Base-by-base conservation (phyloP, 495 filamentous ascomycete species). In the Entonaema liquescens region DNA sequence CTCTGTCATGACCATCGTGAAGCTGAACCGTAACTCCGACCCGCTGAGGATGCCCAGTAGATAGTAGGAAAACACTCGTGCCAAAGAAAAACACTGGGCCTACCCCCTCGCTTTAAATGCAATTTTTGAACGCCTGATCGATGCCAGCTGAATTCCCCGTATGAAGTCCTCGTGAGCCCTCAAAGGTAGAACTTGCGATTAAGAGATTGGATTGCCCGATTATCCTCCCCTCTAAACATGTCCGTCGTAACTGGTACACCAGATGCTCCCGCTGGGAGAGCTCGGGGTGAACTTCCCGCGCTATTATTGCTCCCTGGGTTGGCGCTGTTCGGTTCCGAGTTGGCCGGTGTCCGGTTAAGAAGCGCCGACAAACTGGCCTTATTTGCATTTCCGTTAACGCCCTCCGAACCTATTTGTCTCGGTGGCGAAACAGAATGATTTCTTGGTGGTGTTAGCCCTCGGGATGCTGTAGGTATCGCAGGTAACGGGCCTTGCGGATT, bases 161-260 rank as follows among this genome's bases (percentile, higher is more conserved):
- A 12, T 23, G 12, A 23, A 26, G 29, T 21, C 15, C n/a, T 6
- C 3, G 2, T 29, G 21, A 33, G 21, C 19, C 38, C 42, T 75
- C 49, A 78, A 28, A 72, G 59, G 63, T 64, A 79, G 53, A 83
- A 83, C 52, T 83, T 83, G 61, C 80, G 80, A 75, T 94, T 88
- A 54, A 94, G 79, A 56, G 90, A 87, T 60, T 87, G 84, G 44
- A 93, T 79, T 0, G 89, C 89, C 56, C 89, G 79, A 71, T 85
- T 85, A 67, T 93, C 91, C 73, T 93, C 90, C 7, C 85, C 84
- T 38, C 79, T 79, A 68, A 87, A 90, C 28, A 84, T 84, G 71
- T 65, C 75, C 71, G 52, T 78, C 77, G 55, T 75, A 76, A 50
- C 74, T 70, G 72, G 79, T 79, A 23, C 79, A 73, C 36, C 72